These are phyloP conservation scores for Penicillium sp. DNA, from an alignment of 2,329 filamentous ascomycete species.

Conservation along the genomic window DNA sequence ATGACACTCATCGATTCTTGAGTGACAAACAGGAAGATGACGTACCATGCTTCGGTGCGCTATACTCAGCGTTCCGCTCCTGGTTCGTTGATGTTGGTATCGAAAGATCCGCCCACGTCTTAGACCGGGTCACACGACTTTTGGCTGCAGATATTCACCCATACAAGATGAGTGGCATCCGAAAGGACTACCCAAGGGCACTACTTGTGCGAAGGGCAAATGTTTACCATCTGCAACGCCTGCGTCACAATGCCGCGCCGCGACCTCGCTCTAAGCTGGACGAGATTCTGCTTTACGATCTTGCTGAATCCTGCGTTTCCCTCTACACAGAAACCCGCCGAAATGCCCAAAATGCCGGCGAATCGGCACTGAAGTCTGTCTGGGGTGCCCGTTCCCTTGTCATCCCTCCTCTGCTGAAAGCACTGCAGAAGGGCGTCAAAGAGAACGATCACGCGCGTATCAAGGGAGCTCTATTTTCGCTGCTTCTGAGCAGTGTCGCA, in stretches of 20 bases:
- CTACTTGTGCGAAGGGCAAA: slow-evolving; percentile 90
- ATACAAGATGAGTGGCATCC: slow-evolving; percentile 89
- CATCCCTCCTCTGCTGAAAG: slow-evolving; percentile 79
- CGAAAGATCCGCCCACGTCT: slow-evolving; percentile 86
- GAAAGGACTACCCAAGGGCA: slow-evolving; percentile 89
- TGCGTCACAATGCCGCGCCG: slow-evolving; percentile 88
- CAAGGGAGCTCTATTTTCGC: slow-evolving; percentile 88
- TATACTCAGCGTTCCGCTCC: slow-evolving; percentile 88
- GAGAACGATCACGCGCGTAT: slow-evolving; percentile 83
- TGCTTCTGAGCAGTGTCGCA: slow-evolving; percentile 82
- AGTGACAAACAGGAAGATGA: slow-evolving; percentile 86
- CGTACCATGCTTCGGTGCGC: slow-evolving; percentile 86
- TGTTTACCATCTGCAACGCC: slow-evolving; percentile 89
- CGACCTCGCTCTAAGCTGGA: slow-evolving; percentile 88
- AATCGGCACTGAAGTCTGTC: slow-evolving; percentile 88
- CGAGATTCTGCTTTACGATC: slow-evolving; percentile 75
- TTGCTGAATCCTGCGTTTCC: slow-evolving; percentile 86
- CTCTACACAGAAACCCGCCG: slow-evolving; percentile 93
- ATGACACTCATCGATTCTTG: slow-evolving; percentile 80
- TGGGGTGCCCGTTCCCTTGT: slow-evolving; percentile 84
- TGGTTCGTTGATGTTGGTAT: slow-evolving; percentile 99
- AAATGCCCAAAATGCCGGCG: slow-evolving; percentile 85
- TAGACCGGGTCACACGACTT: slow-evolving; percentile 81
- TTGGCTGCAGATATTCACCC: slow-evolving; percentile 83
- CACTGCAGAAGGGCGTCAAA: slow-evolving; percentile 73